Conservation (phyloP, 2,329 filamentous ascomycete species). For the Penicillium sp. region DNA sequence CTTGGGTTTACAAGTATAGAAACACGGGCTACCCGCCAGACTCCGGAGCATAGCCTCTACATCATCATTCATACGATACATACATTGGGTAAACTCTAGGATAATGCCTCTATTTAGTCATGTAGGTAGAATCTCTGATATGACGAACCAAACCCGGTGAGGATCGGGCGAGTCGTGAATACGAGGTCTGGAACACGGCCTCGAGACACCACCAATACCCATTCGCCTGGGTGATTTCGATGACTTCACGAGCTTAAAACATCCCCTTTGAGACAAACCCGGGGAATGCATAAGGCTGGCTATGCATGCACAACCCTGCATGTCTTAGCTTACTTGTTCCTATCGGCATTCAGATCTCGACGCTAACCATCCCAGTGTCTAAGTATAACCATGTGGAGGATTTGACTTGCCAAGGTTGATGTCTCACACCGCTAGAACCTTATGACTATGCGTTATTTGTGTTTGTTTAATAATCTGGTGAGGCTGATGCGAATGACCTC, state of each 20-base stretch:
- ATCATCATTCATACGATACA: not conserved
- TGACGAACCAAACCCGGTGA: not conserved
- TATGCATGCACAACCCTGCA: not conserved
- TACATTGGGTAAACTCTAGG: not conserved
- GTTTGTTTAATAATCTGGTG: not conserved
- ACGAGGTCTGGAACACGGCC: conserved; percentile 27
- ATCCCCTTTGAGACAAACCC: not conserved
- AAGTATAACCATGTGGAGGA: conserved; percentile 8
- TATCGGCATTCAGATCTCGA: conserved; percentile 6
- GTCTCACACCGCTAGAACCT: conserved; percentile 7
- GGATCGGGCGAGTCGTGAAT: conserved; percentile 19
- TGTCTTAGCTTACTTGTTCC: conserved; percentile 13
- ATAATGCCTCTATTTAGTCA: not conserved
- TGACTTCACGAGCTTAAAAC: conserved; percentile 8
- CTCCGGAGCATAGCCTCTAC: not conserved
- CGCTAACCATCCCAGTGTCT: not conserved
- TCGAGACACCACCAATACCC: conserved; percentile 18
- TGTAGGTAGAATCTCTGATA: not conserved
- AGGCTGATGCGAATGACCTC: not conserved
- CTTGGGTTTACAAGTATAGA: not conserved
- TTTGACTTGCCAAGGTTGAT: conserved; percentile 1
- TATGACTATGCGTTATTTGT: not conserved
- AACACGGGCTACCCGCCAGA: not conserved
- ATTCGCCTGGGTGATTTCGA: conserved; percentile 2
- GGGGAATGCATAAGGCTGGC: not conserved